Conservation (phyloP, 73 alveolate species). For the Halteria grandinella region DNA sequence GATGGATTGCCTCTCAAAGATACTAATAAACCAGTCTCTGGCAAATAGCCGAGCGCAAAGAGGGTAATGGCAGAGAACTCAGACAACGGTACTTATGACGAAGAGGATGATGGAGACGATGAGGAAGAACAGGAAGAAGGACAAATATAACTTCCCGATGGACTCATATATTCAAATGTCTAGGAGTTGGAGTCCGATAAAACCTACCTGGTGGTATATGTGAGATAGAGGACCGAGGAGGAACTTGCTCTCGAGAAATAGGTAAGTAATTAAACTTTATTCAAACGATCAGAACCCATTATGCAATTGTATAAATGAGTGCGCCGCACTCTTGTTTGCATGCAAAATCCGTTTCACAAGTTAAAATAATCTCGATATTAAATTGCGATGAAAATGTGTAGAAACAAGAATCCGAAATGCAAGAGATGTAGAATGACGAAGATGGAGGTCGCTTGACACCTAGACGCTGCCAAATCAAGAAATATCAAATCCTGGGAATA, state of each 20-base stretch:
- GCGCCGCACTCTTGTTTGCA: too few species aligned
- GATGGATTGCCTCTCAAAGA: too few species aligned
- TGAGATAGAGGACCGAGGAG: slow-evolving; percentile 25
- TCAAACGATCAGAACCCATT: too few species aligned
- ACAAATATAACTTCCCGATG: slow-evolving; percentile 6
- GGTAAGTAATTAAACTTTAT: slow-evolving; percentile 5
- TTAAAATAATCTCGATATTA: background rate
- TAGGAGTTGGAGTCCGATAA: background rate
- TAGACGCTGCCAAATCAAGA: slow-evolving; percentile 5
- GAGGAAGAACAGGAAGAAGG: slow-evolving; percentile 45
- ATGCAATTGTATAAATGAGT: too few species aligned
- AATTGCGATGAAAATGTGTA: background rate
- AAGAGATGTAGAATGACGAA: slow-evolving; percentile 19
- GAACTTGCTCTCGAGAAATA: background rate
- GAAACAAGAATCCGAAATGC: slow-evolving; percentile 1
- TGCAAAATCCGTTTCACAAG: too few species aligned
- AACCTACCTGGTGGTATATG: slow-evolving; percentile 14
- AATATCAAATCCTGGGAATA: slow-evolving; percentile 2
- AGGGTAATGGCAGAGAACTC: background rate
- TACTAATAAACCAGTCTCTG: background rate
- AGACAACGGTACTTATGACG: background rate
- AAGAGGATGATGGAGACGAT: slow-evolving; percentile 6
- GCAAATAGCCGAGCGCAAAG: background rate
- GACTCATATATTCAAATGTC: background rate
- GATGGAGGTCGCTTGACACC: slow-evolving; percentile 4